A percentile compares a stretch with the other conserved stretches of the same genome.
Evolutionary conservation across 139 green algal genomes (phyloP).

Genomic region (Haematococcus lacustris): DNA sequence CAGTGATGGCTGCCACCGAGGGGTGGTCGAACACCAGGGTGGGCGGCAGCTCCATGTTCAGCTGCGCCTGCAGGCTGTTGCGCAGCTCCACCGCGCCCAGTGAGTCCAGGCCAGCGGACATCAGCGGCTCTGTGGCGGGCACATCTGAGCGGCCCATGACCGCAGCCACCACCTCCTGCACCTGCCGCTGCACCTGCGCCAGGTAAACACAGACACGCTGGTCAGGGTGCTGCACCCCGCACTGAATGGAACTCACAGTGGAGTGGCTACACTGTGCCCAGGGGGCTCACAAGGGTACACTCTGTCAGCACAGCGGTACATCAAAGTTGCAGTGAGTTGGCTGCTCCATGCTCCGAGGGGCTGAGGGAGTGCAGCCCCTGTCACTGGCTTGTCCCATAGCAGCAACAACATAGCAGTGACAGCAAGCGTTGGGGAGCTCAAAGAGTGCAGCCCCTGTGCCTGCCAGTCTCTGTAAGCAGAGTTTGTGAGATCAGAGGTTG

Average conservation of each 20-base stretch:
- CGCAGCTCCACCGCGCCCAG: slow-evolving; percentile 70
- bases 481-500: no score
- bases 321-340: no score
- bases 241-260: neutral
- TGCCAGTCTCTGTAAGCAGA: no score
- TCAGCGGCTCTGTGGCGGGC: slow-evolving; percentile 44
- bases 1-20: slow-evolving; percentile 23
- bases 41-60: slow-evolving; percentile 57
- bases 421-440: no score
- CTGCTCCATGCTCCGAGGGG: no score
- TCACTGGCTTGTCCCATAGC: no score
- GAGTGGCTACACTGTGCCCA: neutral
- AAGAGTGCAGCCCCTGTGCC: no score
- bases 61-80: slow-evolving; percentile 36
- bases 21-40: slow-evolving; percentile 90
- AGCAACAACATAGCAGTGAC: no score
- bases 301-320: no score
- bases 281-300: neutral
- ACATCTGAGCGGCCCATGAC: neutral
- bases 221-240: neutral
- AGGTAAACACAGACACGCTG: neutral
- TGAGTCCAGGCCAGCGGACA: slow-evolving; percentile 71
- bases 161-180: slow-evolving; percentile 1
- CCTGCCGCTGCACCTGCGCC: neutral
- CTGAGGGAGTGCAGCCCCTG: no score